Evolutionary conservation across 208 protist species (phyloP).

Genomic region (Trypanosoma theileri): DNA sequence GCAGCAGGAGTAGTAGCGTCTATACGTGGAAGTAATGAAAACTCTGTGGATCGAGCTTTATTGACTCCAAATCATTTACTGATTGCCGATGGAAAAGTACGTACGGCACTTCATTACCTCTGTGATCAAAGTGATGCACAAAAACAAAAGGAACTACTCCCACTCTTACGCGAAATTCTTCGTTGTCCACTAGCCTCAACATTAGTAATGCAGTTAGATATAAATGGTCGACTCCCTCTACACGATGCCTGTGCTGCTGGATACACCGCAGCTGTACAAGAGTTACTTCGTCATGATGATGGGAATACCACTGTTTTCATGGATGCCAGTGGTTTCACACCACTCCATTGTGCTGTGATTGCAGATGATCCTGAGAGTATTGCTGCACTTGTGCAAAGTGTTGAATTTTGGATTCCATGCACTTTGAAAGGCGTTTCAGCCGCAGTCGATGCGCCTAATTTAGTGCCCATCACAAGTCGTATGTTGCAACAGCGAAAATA

Average conservation of each 20-base stretch:
- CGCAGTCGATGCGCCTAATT: conserved; percentile 5
- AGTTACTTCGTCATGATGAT: conserved; percentile 32
- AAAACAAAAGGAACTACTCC: conserved; percentile 39
- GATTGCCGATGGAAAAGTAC: conserved; percentile 41
- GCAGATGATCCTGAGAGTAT: conserved; percentile 18
- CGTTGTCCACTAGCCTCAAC: conserved; percentile 6
- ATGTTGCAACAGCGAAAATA: conserved; percentile 6
- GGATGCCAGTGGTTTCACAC: conserved; percentile 52
- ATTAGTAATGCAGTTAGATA: conserved; percentile 36
- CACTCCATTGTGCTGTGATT: conserved; percentile 46
- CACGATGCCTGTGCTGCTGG: conserved; percentile 59
- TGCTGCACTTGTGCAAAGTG: conserved; percentile 2
- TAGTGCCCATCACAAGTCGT: conserved; percentile 19
- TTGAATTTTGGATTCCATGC: conserved; percentile 16
- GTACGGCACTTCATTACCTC: conserved; percentile 63
- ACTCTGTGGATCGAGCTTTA: conserved; percentile 1
- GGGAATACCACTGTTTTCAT: conserved; percentile 34
- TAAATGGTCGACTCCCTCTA: conserved; percentile 49
- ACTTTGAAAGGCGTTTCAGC: conserved; percentile 10
- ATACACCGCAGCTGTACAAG: conserved; percentile 39
- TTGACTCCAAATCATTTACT: conserved; percentile 33
- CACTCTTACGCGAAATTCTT: conserved; percentile 37
- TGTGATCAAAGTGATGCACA: conserved; percentile 38
- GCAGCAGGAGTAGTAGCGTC: neutral
- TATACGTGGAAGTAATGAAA: neutral